Evolutionary conservation across 345 rosid species (phyloP).

Genomic region (Nephelium lappaceum): DNA sequence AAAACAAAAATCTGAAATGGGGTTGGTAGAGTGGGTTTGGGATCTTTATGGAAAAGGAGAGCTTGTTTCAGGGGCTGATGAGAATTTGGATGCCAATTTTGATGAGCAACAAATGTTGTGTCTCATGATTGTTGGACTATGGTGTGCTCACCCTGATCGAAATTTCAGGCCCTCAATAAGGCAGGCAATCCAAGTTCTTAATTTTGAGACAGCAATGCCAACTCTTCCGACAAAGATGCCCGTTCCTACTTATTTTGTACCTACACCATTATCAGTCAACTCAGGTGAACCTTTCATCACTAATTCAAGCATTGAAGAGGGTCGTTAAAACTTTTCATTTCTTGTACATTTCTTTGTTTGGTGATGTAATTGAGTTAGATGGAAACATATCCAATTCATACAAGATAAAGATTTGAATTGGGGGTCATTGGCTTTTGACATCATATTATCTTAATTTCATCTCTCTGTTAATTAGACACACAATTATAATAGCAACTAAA

Average conservation of each 20-base stretch:
- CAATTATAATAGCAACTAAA: no score
- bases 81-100: conserved; percentile 31
- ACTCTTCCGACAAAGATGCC: conserved; percentile 49
- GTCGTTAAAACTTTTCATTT: conserved; percentile 28
- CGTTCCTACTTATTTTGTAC: conserved; percentile 35
- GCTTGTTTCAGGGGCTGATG: conserved; percentile 37
- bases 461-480: no score
- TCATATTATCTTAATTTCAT: no score
- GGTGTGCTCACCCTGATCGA: conserved; percentile 66
- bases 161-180: conserved; percentile 48
- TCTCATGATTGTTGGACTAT: conserved; percentile 54
- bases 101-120: conserved; percentile 42
- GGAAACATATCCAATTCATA: neutral
- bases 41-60: conserved; percentile 38
- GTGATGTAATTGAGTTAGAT: no score
- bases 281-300: conserved; percentile 39
- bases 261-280: conserved; percentile 23
- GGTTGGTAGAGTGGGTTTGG: conserved; percentile 62
- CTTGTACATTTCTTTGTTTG: neutral
- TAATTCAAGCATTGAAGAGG: conserved; percentile 35
- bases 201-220: conserved; percentile 45
- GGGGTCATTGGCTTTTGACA: neutral
- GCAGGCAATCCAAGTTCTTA: conserved; percentile 56
- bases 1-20: conserved; percentile 17
- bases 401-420: neutral